Percentiles rank a stretch among this genome's conserved stretches.
Evolutionary conservation across 2,329 filamentous ascomycete species (phyloP).

Genomic region (Delphinella strobiligena): DNA sequence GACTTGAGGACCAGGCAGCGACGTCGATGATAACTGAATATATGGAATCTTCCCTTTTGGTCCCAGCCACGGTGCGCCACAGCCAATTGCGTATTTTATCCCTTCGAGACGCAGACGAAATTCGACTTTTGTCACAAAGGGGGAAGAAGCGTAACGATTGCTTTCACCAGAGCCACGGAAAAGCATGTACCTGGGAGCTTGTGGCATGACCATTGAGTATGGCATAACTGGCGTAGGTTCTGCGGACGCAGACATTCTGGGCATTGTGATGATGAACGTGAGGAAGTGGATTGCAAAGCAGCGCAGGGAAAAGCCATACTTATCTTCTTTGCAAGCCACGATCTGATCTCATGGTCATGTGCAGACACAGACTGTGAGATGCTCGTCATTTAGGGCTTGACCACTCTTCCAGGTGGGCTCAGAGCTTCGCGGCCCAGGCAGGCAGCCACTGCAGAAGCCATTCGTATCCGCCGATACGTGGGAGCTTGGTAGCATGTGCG

Average conservation of each 20-base stretch:
- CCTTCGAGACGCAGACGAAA: conserved; percentile 44
- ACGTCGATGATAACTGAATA: conserved; percentile 22
- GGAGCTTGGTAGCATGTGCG: too few relatives aligned
- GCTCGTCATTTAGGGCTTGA: too few relatives aligned
- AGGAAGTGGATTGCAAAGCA: neutral
- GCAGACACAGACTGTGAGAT: too few relatives aligned
- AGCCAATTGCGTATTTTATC: conserved; percentile 33
- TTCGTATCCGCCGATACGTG: too few relatives aligned
- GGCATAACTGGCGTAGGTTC: neutral
- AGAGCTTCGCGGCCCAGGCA: too few relatives aligned
- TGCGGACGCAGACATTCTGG: neutral
- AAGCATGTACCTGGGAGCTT: neutral
- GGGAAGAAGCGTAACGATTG: conserved; percentile 43
- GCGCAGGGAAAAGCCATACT: neutral
- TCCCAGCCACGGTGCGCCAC: conserved; percentile 33
- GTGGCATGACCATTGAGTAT: neutral
- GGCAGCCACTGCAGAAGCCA: too few relatives aligned
- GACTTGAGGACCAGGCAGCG: neutral
- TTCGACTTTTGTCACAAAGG: conserved; percentile 52
- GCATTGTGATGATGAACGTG: too few relatives aligned
- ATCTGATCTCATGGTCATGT: too few relatives aligned
- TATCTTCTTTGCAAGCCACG: too few relatives aligned
- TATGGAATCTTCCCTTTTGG: conserved; percentile 53
- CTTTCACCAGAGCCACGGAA: conserved; percentile 34
- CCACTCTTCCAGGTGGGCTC: too few relatives aligned